A percentile compares a stretch with the other conserved stretches of the same genome.
phyloP scores from a whole-genome alignment of 768 basidiomycete species.

The Hydnomerulius pinastri region DNA sequence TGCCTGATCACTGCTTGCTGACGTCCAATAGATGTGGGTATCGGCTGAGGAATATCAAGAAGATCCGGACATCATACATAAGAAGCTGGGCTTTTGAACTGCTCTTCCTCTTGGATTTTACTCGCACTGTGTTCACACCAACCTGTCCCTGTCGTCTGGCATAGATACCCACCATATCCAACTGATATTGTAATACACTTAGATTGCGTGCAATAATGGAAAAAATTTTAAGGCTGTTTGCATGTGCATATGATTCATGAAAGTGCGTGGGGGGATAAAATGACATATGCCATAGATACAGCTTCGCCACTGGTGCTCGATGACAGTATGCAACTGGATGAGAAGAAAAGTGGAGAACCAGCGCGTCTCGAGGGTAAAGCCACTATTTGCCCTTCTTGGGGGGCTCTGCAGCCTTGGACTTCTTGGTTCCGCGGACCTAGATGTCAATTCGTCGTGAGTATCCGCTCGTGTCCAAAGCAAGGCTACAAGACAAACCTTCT shows the following conservation, averaged over 20 bases:
- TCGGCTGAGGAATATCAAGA: conserved; percentile 99
- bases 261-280: conserved; percentile 17
- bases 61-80: conserved; percentile 98
- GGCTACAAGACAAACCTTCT: conserved; percentile 71
- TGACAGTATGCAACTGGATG: conserved; percentile 25
- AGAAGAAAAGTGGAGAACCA: conserved; percentile 15
- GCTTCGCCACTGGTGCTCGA: conserved; percentile 37
- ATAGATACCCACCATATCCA: conserved; percentile 37
- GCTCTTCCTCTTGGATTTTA: conserved; percentile 1
- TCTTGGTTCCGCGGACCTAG: conserved; percentile 96
- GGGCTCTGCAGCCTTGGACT: conserved; percentile 89
- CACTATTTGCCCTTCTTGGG: conserved; percentile 90
- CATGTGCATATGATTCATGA: conserved; percentile 31
- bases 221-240: conserved; percentile 11
- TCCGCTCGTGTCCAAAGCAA: neutral
- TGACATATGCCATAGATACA: conserved; percentile 47
- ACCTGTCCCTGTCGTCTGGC: conserved; percentile 15
- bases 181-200: conserved; percentile 35
- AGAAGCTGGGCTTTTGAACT: conserved; percentile 79
- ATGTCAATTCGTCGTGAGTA: conserved; percentile 18
- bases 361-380: conserved; percentile 27
- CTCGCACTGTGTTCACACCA: conserved; percentile 14
- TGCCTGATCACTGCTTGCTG: conserved; percentile 1
- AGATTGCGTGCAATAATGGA: conserved; percentile 28
- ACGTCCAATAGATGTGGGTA: conserved; percentile 88